These are phyloP conservation scores for Zychaea mexicana DNA, from an alignment of 371 early-diverging fungal genomes.

Conservation along the genomic window DNA sequence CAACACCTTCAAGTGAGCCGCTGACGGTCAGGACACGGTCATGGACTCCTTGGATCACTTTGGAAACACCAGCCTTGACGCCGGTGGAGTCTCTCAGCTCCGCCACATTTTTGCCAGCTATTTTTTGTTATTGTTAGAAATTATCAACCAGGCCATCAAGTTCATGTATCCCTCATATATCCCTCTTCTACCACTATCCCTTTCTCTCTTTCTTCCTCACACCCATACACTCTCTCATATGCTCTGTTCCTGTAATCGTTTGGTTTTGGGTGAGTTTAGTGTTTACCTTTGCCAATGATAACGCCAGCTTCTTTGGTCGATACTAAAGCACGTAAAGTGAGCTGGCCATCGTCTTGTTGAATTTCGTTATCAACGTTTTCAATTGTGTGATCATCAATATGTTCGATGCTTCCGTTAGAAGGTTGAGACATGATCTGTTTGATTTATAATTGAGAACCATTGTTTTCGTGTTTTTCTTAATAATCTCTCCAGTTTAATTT, in stretches of 20 bases:
- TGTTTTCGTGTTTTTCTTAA: no score
- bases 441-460: no score
- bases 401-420: slow-evolving; percentile 19
- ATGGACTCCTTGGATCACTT: slow-evolving; percentile 81
- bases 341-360: slow-evolving; percentile 25
- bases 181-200: background rate
- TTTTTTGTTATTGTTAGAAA: background rate
- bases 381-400: slow-evolving; percentile 11
- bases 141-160: background rate
- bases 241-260: background rate
- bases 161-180: background rate
- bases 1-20: slow-evolving; percentile 77
- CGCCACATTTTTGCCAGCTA: slow-evolving; percentile 80
- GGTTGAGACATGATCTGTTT: slow-evolving; percentile 16
- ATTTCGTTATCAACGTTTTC: slow-evolving; percentile 7
- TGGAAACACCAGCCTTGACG: slow-evolving; percentile 87
- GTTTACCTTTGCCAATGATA: slow-evolving; percentile 89
- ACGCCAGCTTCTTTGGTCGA: slow-evolving; percentile 95
- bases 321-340: slow-evolving; percentile 83
- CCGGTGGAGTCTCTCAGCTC: slow-evolving; percentile 82
- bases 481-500: no score
- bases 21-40: slow-evolving; percentile 88
- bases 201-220: background rate
- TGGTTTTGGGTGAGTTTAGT: no score
- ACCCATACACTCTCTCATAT: background rate